phyloP scores from a whole-genome alignment of 148 eudicot species.

The Vaccinium macrocarpon region DNA sequence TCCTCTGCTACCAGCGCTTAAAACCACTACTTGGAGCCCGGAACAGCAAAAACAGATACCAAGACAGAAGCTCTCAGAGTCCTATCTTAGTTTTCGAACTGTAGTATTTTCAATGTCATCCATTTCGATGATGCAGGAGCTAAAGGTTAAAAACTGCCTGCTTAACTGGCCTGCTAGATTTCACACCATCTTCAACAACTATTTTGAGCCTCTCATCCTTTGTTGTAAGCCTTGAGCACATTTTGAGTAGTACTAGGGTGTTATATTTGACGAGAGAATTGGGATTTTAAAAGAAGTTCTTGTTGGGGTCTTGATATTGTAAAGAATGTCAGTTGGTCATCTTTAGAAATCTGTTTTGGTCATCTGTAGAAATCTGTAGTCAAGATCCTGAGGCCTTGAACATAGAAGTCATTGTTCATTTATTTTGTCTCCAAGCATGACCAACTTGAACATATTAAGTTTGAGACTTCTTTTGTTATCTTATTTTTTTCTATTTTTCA shows the following conservation, averaged over 20 bases:
- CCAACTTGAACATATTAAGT: neutral
- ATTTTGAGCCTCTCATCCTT: slow-evolving; percentile 7
- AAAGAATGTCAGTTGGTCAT: neutral
- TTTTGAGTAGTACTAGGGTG: neutral
- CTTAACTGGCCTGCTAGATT: neutral
- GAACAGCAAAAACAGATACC: too few relatives aligned
- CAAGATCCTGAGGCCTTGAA: neutral
- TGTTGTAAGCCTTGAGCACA: neutral
- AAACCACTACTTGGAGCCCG: too few relatives aligned
- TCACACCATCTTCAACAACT: neutral
- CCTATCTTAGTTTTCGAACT: too few relatives aligned
- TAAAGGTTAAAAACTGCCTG: neutral
- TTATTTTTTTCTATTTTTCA: neutral
- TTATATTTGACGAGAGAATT: neutral
- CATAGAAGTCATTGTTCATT: neutral
- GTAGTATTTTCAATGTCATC: too few relatives aligned
- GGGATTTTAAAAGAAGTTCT: neutral
- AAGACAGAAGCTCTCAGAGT: too few relatives aligned
- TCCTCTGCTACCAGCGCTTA: too few relatives aligned
- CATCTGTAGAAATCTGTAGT: neutral
- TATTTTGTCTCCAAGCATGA: neutral
- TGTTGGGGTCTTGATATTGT: neutral
- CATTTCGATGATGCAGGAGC: neutral
- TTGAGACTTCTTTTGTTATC: neutral
- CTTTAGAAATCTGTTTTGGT: neutral